Evolutionary conservation across 2,329 filamentous ascomycete genomes (phyloP).

Genomic region (Cladosporium sp.): DNA sequence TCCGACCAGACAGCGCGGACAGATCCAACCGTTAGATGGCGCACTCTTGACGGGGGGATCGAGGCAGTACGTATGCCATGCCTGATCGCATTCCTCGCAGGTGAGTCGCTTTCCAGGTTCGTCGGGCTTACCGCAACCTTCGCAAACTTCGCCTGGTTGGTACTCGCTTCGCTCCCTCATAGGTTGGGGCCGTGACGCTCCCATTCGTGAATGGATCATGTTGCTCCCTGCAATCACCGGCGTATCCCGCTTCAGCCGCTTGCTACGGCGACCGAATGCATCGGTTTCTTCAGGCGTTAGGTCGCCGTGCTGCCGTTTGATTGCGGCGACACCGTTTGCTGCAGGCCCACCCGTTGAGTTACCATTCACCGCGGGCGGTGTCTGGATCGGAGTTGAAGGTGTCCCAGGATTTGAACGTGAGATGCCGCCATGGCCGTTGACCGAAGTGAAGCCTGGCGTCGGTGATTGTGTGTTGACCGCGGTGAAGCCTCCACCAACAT

Average conservation of each 20-base stretch:
- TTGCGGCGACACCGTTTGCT: conserved; percentile 23
- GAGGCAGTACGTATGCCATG: conserved; percentile 80
- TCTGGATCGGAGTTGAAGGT: conserved; percentile 42
- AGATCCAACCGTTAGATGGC: conserved; percentile 90
- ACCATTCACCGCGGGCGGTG: conserved; percentile 37
- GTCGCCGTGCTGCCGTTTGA: conserved; percentile 67
- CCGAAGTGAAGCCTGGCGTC: conserved; percentile 47
- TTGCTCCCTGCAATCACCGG: conserved; percentile 93
- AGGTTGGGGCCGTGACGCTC: conserved; percentile 57
- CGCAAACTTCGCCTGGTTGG: conserved; percentile 63
- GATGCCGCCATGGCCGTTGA: conserved; percentile 48
- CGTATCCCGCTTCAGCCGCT: conserved; percentile 76
- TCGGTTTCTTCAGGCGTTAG: conserved; percentile 37
- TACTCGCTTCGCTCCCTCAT: conserved; percentile 52
- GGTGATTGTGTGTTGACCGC: conserved; percentile 53
- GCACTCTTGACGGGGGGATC: conserved; percentile 77
- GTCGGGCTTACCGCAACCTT: conserved; percentile 75
- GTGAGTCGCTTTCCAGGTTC: conserved; percentile 64
- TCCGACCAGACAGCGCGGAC: conserved; percentile 86
- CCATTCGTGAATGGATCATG: conserved; percentile 88
- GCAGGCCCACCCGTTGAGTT: conserved; percentile 20
- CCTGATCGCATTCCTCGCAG: conserved; percentile 88
- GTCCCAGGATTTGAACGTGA: conserved; percentile 20
- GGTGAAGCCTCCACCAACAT: conserved; percentile 52
- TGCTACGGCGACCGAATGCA: conserved; percentile 64